Evolutionary conservation across 768 basidiomycete genomes (phyloP).

Genomic region (Suillus ampliporus): DNA sequence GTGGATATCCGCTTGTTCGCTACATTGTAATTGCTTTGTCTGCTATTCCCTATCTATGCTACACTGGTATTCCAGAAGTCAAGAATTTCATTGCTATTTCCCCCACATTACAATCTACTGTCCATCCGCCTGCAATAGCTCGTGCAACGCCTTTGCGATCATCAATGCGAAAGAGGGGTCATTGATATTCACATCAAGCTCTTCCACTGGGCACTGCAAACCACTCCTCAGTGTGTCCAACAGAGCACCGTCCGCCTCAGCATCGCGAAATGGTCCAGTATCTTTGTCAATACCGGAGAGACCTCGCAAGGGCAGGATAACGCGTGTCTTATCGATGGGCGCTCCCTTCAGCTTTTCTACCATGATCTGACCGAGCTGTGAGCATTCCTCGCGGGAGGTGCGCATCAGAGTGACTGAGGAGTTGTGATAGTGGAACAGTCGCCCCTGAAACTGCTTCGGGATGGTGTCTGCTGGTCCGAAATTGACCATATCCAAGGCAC

Average conservation of each 20-base stretch:
- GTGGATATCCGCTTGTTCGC: conserved; percentile 56
- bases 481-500: conserved; percentile 41
- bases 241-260: conserved; percentile 29
- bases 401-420: conserved; percentile 36
- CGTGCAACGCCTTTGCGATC: conserved; percentile 23
- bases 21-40: conserved; percentile 53
- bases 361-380: conserved; percentile 26
- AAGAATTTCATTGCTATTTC: conserved; percentile 8
- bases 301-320: conserved; percentile 32
- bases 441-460: conserved; percentile 21
- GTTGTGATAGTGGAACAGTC: conserved; percentile 32
- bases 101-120: not conserved
- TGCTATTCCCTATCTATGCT: conserved; percentile 18
- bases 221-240: conserved; percentile 21
- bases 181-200: conserved; percentile 33
- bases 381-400: conserved; percentile 32
- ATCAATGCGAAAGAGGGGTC: conserved; percentile 27
- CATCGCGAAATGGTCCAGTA: conserved; percentile 30
- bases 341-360: conserved; percentile 25
- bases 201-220: conserved; percentile 25
- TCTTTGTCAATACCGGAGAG: conserved; percentile 32
- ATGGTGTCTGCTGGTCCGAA: conserved; percentile 37
- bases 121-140: conserved; percentile 19
- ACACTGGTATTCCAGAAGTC: conserved; percentile 20
- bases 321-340: conserved; percentile 20